phyloP scores from a whole-genome alignment of 768 basidiomycete species.

The Boletus rex-veris region DNA sequence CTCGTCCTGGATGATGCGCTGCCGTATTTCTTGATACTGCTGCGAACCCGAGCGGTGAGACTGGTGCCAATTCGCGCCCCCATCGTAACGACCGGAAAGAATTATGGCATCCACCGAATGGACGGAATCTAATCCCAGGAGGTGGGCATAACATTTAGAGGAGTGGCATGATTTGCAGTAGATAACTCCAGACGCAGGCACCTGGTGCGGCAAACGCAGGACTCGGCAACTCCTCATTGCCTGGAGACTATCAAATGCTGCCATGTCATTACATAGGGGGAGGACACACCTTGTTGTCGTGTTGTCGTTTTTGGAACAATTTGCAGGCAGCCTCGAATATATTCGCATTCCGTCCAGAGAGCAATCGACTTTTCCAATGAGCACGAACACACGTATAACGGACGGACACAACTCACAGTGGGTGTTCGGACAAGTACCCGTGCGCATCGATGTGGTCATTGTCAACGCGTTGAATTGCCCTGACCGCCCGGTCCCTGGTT shows the following conservation, averaged over 20 bases:
- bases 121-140: conserved; percentile 31
- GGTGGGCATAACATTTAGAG: conserved; percentile 36
- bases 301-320: conserved; percentile 19
- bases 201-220: conserved; percentile 14
- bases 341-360: conserved; percentile 23
- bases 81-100: conserved; percentile 12
- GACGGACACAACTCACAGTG: conserved; percentile 19
- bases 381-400: not conserved
- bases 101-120: conserved; percentile 39
- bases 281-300: conserved; percentile 11
- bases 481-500: conserved; percentile 40
- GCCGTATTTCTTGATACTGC: conserved; percentile 13
- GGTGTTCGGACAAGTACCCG: conserved; percentile 15
- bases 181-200: conserved; percentile 20
- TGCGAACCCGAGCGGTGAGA: conserved; percentile 24
- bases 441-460: conserved; percentile 3
- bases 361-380: conserved; percentile 21
- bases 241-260: conserved; percentile 5
- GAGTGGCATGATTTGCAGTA: conserved; percentile 38
- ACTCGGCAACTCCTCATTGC: conserved; percentile 20
- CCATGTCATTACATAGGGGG: not conserved
- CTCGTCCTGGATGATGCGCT: conserved; percentile 31
- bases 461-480: conserved; percentile 22
- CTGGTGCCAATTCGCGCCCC: conserved; percentile 34
- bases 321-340: conserved; percentile 34